Conservation (phyloP, 140 eudicot species). For the Senecio squalidus region DNA sequence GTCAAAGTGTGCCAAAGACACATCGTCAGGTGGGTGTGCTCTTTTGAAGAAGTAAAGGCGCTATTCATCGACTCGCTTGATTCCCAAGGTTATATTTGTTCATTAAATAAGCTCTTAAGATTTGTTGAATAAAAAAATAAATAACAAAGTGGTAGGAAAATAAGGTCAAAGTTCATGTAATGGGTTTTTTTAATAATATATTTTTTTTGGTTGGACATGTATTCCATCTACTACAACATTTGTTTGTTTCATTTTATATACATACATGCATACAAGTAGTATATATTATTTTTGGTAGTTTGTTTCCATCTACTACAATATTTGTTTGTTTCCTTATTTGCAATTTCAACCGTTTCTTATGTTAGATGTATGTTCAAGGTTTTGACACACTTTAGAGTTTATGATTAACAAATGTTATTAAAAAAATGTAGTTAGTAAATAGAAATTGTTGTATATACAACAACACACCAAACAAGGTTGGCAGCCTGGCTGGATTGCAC, state of each 20-base stretch:
- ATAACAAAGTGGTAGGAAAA: neutral
- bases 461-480: constrained; percentile 20
- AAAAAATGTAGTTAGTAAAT: too few relatives aligned
- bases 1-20: too few relatives aligned
- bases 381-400: too few relatives aligned
- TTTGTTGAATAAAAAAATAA: neutral
- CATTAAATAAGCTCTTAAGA: neutral
- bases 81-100: neutral
- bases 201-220: neutral
- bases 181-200: neutral
- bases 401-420: too few relatives aligned
- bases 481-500: constrained; percentile 28
- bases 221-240: neutral
- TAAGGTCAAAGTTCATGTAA: neutral
- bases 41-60: too few relatives aligned
- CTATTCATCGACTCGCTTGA: neutral
- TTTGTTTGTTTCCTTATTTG: too few relatives aligned
- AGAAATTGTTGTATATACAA: constrained; percentile 14
- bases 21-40: too few relatives aligned
- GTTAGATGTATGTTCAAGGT: too few relatives aligned
- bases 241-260: neutral
- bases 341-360: too few relatives aligned
- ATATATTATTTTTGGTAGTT: neutral
- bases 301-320: too few relatives aligned
- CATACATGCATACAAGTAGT: neutral